Evolutionary conservation across 228 moss, liverwort and hornwort genomes (phyloP).

Genomic region (Sphagnum fallax): DNA sequence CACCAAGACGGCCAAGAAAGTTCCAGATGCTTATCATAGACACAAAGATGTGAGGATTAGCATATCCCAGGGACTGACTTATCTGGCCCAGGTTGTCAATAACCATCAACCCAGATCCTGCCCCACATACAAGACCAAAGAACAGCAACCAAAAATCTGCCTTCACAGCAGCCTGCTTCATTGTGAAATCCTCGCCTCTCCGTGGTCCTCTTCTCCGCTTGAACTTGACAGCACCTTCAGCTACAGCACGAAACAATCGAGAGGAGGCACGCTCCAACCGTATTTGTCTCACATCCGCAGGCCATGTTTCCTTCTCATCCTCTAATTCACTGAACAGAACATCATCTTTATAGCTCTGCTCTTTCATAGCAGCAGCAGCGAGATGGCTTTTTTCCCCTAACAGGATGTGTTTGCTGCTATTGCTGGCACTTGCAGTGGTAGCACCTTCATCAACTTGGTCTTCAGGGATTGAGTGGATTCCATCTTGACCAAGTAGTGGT

Average conservation of each 20-base stretch:
- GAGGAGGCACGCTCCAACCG: conserved; percentile 51
- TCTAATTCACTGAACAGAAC: conserved; percentile 88
- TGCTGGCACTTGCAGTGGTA: too few relatives aligned
- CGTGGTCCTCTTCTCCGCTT: conserved; percentile 75
- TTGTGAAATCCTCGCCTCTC: conserved; percentile 83
- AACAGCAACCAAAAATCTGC: conserved; percentile 93
- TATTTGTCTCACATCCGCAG: conserved; percentile 38
- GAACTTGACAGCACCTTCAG: conserved; percentile 77
- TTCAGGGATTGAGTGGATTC: too few relatives aligned
- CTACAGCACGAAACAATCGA: conserved; percentile 59
- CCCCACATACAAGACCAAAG: conserved; percentile 58
- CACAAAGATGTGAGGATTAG: conserved; percentile 85
- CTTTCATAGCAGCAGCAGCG: too few relatives aligned
- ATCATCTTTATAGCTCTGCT: not conserved
- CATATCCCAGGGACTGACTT: conserved; percentile 66
- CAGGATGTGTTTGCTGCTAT: too few relatives aligned
- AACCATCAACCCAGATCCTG: conserved; percentile 73
- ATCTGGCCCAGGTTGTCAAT: conserved; percentile 93
- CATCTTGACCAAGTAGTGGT: conserved; percentile 23
- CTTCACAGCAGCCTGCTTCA: conserved; percentile 72
- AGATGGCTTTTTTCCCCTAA: too few relatives aligned
- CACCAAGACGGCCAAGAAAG: conserved; percentile 82
- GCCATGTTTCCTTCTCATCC: conserved; percentile 67
- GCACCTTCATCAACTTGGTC: too few relatives aligned
- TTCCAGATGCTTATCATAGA: conserved; percentile 92